phyloP scores from a whole-genome alignment of 2,329 filamentous ascomycete genomes.

The Apiospora arundinis region DNA sequence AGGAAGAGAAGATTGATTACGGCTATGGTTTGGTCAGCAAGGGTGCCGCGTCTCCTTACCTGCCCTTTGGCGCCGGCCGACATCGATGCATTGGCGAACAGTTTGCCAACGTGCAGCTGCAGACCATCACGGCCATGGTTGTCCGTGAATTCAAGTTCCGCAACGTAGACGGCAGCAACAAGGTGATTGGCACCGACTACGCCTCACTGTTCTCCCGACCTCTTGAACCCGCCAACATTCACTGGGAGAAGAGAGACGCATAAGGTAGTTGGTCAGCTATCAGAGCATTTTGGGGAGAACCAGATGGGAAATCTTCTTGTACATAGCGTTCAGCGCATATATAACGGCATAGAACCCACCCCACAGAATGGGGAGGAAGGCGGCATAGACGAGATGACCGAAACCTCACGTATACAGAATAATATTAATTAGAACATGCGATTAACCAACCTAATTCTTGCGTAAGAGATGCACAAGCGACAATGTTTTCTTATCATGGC shows the following conservation, averaged over 20 bases:
- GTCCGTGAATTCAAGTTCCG: conserved; percentile 82
- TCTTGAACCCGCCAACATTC: conserved; percentile 71
- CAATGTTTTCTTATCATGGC: background rate
- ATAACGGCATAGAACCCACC: background rate
- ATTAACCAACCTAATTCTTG: background rate
- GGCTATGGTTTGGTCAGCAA: conserved; percentile 94
- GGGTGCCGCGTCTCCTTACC: conserved; percentile 86
- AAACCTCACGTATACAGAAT: conserved; percentile 7
- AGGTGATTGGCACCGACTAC: conserved; percentile 73
- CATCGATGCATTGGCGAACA: conserved; percentile 97
- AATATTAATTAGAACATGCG: background rate
- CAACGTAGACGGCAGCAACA: conserved; percentile 74
- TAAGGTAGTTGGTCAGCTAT: background rate
- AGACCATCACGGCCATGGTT: conserved; percentile 80
- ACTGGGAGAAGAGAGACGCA: conserved; percentile 73
- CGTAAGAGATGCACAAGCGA: background rate
- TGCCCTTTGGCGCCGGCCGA: conserved; percentile 91
- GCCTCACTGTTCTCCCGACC: conserved; percentile 76
- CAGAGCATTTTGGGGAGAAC: background rate
- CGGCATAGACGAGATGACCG: background rate
- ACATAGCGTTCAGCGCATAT: conserved; percentile 9
- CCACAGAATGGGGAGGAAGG: conserved; percentile 4
- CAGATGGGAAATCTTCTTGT: conserved; percentile 12
- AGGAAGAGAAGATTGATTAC: conserved; percentile 85
- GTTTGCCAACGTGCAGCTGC: conserved; percentile 91